phyloP scores from a whole-genome alignment of 495 filamentous ascomycete species.

The Lasiosphaeria miniovina region DNA sequence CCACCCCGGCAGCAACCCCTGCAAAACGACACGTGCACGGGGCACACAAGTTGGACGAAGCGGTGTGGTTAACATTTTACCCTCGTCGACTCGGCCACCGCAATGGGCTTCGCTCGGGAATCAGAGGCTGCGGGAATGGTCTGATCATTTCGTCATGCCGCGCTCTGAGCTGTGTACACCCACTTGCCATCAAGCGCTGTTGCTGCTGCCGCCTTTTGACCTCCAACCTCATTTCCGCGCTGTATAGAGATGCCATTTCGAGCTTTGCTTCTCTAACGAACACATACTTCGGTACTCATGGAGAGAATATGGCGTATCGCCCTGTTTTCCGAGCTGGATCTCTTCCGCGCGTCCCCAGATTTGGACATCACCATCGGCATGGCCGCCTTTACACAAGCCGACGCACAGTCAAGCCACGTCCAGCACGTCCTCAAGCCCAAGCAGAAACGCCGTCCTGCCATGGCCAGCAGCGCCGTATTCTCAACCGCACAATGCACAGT shows the following conservation, averaged over 20 bases:
- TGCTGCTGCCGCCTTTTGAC: background rate
- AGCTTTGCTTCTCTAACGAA: background rate
- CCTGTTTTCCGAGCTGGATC: too few species aligned
- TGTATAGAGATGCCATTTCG: background rate
- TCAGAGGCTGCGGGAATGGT: constrained; percentile 13
- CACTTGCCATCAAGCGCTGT: background rate
- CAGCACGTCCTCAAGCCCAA: too few species aligned
- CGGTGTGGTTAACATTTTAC: constrained; percentile 12
- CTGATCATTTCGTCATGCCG: constrained; percentile 27
- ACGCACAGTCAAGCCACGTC: too few species aligned
- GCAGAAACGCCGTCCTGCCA: too few species aligned
- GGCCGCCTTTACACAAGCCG: too few species aligned
- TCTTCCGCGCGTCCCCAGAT: too few species aligned
- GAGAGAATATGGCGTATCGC: too few species aligned
- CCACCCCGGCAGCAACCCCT: background rate
- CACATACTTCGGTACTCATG: background rate
- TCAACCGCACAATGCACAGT: too few species aligned
- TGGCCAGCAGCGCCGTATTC: too few species aligned
- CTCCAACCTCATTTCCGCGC: background rate
- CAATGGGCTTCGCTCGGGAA: constrained; percentile 2
- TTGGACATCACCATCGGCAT: too few species aligned
- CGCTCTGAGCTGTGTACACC: background rate
- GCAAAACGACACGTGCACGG: constrained; percentile 1
- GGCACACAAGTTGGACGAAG: background rate
- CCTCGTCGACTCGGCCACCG: background rate